Evolutionary conservation across 768 basidiomycete genomes (phyloP).

Genomic region (Rickenella mellea): DNA sequence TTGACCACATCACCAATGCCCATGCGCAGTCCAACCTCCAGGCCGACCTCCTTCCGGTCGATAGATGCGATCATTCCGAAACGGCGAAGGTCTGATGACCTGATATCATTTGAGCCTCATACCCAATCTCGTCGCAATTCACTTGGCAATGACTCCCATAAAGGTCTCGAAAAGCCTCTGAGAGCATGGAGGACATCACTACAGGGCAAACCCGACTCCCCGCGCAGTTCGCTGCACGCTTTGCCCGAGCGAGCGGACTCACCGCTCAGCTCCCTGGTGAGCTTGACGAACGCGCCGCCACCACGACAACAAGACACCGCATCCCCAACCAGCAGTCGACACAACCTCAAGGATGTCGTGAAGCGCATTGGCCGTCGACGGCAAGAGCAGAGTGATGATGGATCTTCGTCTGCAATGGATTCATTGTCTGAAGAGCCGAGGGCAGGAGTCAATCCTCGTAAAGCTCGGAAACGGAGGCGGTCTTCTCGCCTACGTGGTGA

Average conservation of each 20-base stretch:
- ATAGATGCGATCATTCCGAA: conserved; percentile 1
- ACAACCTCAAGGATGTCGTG: conserved; percentile 28
- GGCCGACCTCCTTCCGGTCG: conserved; percentile 17
- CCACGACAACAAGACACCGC: too few species aligned
- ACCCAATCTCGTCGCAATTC: conserved; percentile 39
- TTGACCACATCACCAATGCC: conserved; percentile 8
- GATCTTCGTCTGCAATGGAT: conserved; percentile 32
- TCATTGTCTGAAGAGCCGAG: conserved; percentile 34
- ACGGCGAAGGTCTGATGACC: conserved; percentile 34
- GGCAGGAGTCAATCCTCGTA: too few species aligned
- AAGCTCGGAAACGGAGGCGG: too few species aligned
- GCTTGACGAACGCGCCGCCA: too few species aligned
- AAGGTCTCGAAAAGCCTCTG: conserved; percentile 28
- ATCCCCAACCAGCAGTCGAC: conserved; percentile 36
- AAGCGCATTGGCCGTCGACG: conserved; percentile 24
- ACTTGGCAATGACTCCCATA: conserved; percentile 32
- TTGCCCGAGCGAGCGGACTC: conserved; percentile 19
- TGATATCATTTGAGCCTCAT: conserved; percentile 49
- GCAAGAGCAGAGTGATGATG: conserved; percentile 39
- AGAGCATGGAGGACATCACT: conserved; percentile 13
- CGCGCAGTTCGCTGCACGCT: conserved; percentile 19
- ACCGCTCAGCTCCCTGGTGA: conserved; percentile 19
- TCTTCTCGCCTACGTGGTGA: too few species aligned
- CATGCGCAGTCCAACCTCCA: conserved; percentile 5
- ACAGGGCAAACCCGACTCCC: conserved; percentile 14